Evolutionary conservation across 164 flowering plant species (phyloP).

Genomic region (Kalanchoe fedtschenkoi): DNA sequence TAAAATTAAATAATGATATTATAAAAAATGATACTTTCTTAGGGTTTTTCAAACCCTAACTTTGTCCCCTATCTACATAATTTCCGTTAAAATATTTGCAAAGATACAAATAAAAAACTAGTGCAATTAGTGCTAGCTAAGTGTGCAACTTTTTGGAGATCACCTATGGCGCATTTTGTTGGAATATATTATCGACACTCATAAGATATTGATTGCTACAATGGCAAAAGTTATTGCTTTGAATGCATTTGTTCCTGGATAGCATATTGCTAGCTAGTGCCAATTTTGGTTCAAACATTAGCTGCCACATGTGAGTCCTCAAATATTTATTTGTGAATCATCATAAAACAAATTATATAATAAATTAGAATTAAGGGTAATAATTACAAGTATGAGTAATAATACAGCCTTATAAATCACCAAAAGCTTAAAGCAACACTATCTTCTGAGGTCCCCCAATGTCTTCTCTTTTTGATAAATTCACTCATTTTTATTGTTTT

Average conservation of each 20-base stretch:
- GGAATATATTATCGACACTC: background rate
- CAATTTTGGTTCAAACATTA: conserved; percentile 1
- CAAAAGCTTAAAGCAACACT: background rate
- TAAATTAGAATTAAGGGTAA: background rate
- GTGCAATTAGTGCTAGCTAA: background rate
- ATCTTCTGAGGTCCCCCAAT: background rate
- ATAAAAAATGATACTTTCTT: no score
- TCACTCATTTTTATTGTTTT: background rate
- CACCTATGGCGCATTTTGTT: background rate
- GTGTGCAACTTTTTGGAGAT: background rate
- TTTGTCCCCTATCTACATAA: no score
- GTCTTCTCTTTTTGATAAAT: background rate
- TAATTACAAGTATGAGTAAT: background rate
- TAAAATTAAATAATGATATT: no score
- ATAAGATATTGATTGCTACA: background rate
- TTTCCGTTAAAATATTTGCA: no score
- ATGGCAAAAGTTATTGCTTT: background rate
- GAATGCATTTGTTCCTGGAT: background rate
- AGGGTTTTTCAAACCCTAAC: no score
- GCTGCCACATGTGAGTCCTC: background rate
- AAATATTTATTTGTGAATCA: background rate
- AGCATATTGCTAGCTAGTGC: background rate
- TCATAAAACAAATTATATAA: background rate
- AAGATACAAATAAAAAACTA: background rate
- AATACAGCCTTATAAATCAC: background rate